Evolutionary conservation across 2,329 filamentous ascomycete species (phyloP).

Genomic region (Arthrinium puccinioides): DNA sequence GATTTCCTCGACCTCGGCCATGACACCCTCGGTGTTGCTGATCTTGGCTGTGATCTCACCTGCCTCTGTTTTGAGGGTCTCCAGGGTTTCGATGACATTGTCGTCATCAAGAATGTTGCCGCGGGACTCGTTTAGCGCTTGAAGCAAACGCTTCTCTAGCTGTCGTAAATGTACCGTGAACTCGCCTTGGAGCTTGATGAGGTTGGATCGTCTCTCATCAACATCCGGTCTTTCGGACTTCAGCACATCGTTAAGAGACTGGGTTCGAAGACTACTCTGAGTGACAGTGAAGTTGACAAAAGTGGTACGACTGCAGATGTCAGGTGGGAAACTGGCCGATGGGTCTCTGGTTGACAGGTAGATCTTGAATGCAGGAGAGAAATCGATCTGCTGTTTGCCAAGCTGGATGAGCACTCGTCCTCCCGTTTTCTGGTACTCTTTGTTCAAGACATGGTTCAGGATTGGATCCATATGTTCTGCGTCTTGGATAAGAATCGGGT

Average conservation of each 20-base stretch:
- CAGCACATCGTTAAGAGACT: slow-evolving; percentile 93
- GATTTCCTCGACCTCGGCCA: slow-evolving; percentile 95
- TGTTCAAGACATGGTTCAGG: slow-evolving; percentile 97
- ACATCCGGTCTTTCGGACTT: slow-evolving; percentile 97
- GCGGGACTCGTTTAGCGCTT: slow-evolving; percentile 93
- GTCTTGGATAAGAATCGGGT: slow-evolving; percentile 96
- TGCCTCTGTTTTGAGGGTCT: slow-evolving; percentile 96
- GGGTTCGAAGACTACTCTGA: slow-evolving; percentile 95
- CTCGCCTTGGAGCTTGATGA: slow-evolving; percentile 97
- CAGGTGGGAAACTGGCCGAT: slow-evolving; percentile 88
- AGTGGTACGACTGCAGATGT: slow-evolving; percentile 95
- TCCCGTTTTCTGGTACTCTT: slow-evolving; percentile 97
- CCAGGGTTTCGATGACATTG: slow-evolving; percentile 93
- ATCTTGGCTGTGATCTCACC: slow-evolving; percentile 96
- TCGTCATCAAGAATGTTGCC: slow-evolving; percentile 98
- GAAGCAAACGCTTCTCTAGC: slow-evolving; percentile 86
- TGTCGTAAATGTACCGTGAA: slow-evolving; percentile 98
- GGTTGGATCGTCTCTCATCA: slow-evolving; percentile 89
- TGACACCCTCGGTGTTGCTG: slow-evolving; percentile 91
- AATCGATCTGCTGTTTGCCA: slow-evolving; percentile 97
- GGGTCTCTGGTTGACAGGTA: slow-evolving; percentile 95
- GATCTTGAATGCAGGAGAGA: slow-evolving; percentile 91
- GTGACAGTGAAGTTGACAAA: slow-evolving; percentile 99
- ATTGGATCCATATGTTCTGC: slow-evolving; percentile 96
- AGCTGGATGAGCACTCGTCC: slow-evolving; percentile 97